These are phyloP conservation scores for Cladosporium sp. DNA, from an alignment of 2,329 filamentous ascomycete species.

Conservation along the genomic window DNA sequence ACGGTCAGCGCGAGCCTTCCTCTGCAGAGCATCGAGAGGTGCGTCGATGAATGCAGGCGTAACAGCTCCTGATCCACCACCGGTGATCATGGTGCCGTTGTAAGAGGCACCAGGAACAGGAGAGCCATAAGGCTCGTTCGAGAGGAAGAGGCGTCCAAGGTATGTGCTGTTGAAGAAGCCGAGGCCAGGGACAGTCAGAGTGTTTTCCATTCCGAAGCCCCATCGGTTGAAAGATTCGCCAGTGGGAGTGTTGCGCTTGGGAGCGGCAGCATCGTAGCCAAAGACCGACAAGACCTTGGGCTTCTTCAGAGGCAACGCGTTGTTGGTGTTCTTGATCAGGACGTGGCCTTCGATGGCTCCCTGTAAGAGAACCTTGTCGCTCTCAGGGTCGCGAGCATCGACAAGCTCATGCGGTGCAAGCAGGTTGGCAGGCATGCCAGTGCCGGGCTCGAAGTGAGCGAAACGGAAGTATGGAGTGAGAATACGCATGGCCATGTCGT, in stretches of 20 bases:
- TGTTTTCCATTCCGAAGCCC: constrained; percentile 14
- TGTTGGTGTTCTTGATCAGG: constrained; percentile 60
- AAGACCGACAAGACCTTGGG: constrained; percentile 54
- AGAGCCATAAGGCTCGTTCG: constrained; percentile 10
- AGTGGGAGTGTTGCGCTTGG: constrained; percentile 7
- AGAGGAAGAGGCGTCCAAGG: constrained; percentile 12
- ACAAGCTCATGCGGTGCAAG: constrained; percentile 50
- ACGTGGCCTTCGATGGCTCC: constrained; percentile 58
- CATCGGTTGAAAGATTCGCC: constrained; percentile 7
- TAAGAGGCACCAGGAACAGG: constrained; percentile 3
- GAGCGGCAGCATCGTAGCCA: constrained; percentile 31
- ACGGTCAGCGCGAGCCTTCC: constrained; percentile 24
- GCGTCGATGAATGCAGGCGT: constrained; percentile 28
- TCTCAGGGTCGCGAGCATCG: constrained; percentile 54
- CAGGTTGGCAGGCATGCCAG: constrained; percentile 15
- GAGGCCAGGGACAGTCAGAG: not conserved
- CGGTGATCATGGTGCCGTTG: constrained; percentile 45
- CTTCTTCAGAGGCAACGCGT: constrained; percentile 53
- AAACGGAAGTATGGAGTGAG: constrained; percentile 29
- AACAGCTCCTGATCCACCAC: constrained; percentile 34
- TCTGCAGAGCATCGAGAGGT: constrained; percentile 29
- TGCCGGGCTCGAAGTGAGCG: constrained; percentile 28
- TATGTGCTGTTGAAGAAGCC: constrained; percentile 15
- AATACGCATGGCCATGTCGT: constrained; percentile 38
- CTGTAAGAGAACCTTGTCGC: constrained; percentile 51